phyloP scores from a whole-genome alignment of 345 rosid species.

The Cardiospermum halicacabum region DNA sequence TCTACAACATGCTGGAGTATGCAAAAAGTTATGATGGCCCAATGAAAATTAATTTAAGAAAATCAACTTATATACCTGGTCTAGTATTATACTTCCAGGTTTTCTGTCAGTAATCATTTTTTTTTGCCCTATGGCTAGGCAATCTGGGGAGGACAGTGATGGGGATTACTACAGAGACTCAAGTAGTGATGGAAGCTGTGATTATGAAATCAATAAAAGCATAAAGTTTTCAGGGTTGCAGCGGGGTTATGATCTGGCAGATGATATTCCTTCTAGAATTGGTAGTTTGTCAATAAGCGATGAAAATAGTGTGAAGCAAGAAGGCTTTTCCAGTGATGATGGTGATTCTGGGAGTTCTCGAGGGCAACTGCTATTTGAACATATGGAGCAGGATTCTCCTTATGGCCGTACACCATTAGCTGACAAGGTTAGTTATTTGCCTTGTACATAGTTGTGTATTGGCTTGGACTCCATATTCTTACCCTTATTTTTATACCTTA shows the following conservation, averaged over 20 bases:
- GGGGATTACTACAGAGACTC: slow-evolving; percentile 37
- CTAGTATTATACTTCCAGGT: neutral
- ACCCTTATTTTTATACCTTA: neutral
- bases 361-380: slow-evolving; percentile 25
- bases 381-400: slow-evolving; percentile 30
- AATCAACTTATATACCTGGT: neutral
- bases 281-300: slow-evolving; percentile 24
- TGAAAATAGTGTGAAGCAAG: slow-evolving; percentile 16
- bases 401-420: slow-evolving; percentile 34
- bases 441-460: slow-evolving; percentile 9
- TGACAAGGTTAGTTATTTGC: slow-evolving; percentile 26
- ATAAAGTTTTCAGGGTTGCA: slow-evolving; percentile 7
- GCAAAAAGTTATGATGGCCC: neutral
- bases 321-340: slow-evolving; percentile 33
- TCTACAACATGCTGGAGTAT: neutral
- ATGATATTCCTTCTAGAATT: slow-evolving; percentile 15
- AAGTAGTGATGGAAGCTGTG: slow-evolving; percentile 49
- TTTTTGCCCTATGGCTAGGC: slow-evolving; percentile 15
- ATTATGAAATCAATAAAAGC: slow-evolving; percentile 32
- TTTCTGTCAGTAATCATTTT: slow-evolving; percentile 16
- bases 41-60: neutral
- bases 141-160: slow-evolving; percentile 28
- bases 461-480: neutral
- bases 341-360: slow-evolving; percentile 19
- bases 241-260: slow-evolving; percentile 5